Base-by-base conservation (phyloP, 2,329 filamentous ascomycete genomes). In the Aulographum hederae region DNA sequence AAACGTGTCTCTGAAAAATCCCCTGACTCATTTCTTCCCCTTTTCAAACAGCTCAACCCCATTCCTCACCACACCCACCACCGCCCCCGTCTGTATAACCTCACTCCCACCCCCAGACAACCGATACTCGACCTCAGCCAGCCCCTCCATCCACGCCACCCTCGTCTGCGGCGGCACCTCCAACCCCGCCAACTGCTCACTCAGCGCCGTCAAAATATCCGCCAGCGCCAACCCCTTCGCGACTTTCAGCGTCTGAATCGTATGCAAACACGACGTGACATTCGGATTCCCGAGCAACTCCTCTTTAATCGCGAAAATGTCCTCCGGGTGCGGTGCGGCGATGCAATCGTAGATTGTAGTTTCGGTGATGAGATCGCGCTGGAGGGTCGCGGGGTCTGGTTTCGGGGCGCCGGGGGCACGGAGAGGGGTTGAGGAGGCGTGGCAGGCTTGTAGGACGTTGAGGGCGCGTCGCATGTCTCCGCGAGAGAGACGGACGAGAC, bases 331-430 rank as follows among this genome's bases (percentile, higher is more conserved):
- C 3, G 89, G 89, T 2, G 86, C 86, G 6, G 89, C 89, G 48
- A 98, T 92, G 54, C 89, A 98, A 54, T 84, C 85, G 63, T 94
- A 98, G 47, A 98, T 95, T 5, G 73, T 76, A 14, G 80, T 82
- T 50, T 93, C 78, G 21, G 79, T 93, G 41, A 94, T 93, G 42
- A 81, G 69, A 37, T 95, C 86, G 26, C 82, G 68, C 34, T 76
- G 63, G 18, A 85, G 71, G 33, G 54, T 68, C 61, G 38, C 77
- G 60, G 38, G 63, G 26, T 59, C 51, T 5, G 51, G 46, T 11
- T 54, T 51, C 29, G 54, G 52, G 37, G 61, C 50, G n/a, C 64
- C 60, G 1, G 60, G 59, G 5, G 56, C 46, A 15, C 60, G 57
- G 12, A 67, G 47, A 3, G 61, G 63, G 60, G 62, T 69, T 72